Evolutionary conservation across 805 yeast species (phyloP), one percentile per base, ranked within the genome.

Genomic region (Metschnikowia reukaufii): DNA sequence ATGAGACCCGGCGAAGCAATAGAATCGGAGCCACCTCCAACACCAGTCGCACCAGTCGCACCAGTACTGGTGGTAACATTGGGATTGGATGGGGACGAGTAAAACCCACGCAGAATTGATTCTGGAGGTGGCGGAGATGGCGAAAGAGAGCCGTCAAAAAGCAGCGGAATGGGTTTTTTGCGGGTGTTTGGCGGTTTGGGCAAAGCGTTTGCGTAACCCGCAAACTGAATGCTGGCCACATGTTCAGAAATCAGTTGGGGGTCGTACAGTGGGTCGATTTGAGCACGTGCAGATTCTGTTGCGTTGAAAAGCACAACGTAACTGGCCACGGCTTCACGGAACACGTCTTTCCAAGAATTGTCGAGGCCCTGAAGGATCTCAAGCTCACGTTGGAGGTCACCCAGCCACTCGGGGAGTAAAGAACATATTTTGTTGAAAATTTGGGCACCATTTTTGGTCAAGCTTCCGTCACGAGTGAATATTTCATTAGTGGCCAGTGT

Each of bases 221-320:
- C 76, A 59, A 70, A 72, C 29, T 65, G 68, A 8, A 69, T 54
- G 35, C 72, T 63, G 4, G 74, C 74, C 44, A 63, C 67, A 46
- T 64, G 58, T 46, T 72, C 76, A 6, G 64, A 62, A 43, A 67
- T 42, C 41, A 56, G 60, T 7, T 55, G 54, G 2, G 74, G 70
- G 39, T 64, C 64, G 48, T 72, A 71, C 17, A 42, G 46, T 2
- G 55, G 50, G 43, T 68, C 66, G 3, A 34, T 46, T 19, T 53
- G 55, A 6, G 49, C 48, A 31, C 62, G 65, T n/a, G 62, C 57
- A 15, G 53, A 45, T 36, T 72, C 75, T 13, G 63, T 39, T 16
- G 59, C 49, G 32, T 68, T 62, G 36, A 62, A 66, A 2, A 61
- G 36, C 6, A 62, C 38, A 5, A 66, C 57, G 51, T 61, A 71